A percentile compares a stretch with the other conserved stretches of the same genome.
phyloP scores from a whole-genome alignment of 78 protist species.

The Dictyostelium purpureum region DNA sequence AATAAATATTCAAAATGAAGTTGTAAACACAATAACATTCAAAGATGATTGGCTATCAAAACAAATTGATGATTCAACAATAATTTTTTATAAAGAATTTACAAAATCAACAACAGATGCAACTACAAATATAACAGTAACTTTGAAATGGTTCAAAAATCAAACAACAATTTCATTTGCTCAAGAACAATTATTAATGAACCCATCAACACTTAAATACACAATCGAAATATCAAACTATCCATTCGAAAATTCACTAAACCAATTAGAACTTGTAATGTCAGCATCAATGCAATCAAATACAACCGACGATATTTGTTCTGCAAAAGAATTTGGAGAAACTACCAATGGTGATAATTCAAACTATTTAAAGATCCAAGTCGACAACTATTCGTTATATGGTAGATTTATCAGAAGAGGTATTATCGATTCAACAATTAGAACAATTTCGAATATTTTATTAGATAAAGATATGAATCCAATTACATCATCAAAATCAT shows the following conservation, averaged over 20 bases:
- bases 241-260: neutral
- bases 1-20: neutral
- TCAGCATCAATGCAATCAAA: neutral
- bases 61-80: neutral
- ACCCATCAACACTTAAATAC: conserved; percentile 11
- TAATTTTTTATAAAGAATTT: too few relatives aligned
- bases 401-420: conserved; percentile 20
- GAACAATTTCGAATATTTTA: neutral
- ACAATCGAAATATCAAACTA: neutral
- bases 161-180: neutral
- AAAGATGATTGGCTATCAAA: neutral
- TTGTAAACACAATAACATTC: neutral
- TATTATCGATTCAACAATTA: neutral
- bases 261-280: neutral
- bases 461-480: neutral
- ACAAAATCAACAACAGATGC: neutral
- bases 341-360: neutral
- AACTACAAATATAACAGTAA: neutral
- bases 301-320: neutral
- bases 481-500: neutral
- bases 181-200: neutral
- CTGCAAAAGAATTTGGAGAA: neutral
- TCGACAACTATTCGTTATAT: neutral
- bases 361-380: neutral
- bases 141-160: neutral